Evolutionary conservation across 129 eudicot species (phyloP).

Genomic region (Flaveria brownii): DNA sequence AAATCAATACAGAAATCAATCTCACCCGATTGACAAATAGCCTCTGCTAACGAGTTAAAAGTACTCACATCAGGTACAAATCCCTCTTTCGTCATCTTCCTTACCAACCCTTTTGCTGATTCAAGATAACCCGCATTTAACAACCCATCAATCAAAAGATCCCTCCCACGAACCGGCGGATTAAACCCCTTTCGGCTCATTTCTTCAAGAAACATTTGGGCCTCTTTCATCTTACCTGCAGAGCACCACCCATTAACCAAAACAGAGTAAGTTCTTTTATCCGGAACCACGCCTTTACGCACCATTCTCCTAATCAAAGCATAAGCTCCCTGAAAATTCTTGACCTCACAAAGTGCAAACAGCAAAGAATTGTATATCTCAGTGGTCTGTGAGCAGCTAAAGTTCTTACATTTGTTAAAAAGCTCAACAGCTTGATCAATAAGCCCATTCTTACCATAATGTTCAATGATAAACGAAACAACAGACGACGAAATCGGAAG

Average conservation of each 20-base stretch:
- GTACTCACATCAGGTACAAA: constrained; percentile 84
- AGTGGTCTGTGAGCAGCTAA: constrained; percentile 67
- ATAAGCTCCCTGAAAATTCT: constrained; percentile 92
- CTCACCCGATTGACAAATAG: constrained; percentile 74
- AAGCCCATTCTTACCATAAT: constrained; percentile 77
- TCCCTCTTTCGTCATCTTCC: constrained; percentile 92
- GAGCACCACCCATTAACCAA: constrained; percentile 93
- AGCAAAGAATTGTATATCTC: constrained; percentile 71
- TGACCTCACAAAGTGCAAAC: constrained; percentile 82
- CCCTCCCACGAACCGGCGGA: constrained; percentile 92
- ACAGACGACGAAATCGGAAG: constrained; percentile 61
- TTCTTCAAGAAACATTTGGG: constrained; percentile 84
- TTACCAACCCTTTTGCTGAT: constrained; percentile 76
- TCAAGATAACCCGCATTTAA: constrained; percentile 93
- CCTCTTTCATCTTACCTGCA: constrained; percentile 92
- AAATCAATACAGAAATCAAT: constrained; percentile 68
- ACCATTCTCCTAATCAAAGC: constrained; percentile 80
- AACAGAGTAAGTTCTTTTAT: constrained; percentile 77
- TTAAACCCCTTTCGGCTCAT: constrained; percentile 85
- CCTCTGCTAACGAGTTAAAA: constrained; percentile 72
- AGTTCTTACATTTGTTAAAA: constrained; percentile 62
- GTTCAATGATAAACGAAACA: constrained; percentile 71
- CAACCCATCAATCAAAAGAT: constrained; percentile 80
- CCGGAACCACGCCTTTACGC: constrained; percentile 64
- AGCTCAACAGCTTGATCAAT: constrained; percentile 87